Evolutionary conservation across 1,284 basidiomycete genomes (phyloP), one percentile per base, ranked within the genome.

Genomic region (Malassezia obtusa): DNA sequence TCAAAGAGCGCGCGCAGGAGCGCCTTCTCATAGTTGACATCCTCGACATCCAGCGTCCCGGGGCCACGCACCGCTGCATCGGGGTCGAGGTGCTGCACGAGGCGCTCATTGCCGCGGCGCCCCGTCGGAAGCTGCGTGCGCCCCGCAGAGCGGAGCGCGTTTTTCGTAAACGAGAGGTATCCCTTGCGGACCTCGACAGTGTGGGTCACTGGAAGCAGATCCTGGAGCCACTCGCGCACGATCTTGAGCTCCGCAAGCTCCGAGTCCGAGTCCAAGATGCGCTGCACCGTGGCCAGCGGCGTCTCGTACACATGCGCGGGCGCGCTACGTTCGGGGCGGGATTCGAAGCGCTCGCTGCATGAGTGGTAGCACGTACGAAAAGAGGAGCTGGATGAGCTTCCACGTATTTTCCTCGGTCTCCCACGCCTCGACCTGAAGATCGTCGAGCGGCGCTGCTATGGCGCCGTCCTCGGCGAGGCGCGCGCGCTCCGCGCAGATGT

Each of bases 1-100:
- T 83, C 80, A 74, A 87, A 90, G 15, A 91, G 71, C 0, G 84
- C 81, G 52, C 87, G 82, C 0, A 81, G 75, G 15, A 91, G 75
- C 12, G 80, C 80, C 67, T 84, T 86, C 69, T 91, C 88, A 65
- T 85, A 86, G 44, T 46, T 36, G n/a, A 40, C 21, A 15, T 70
- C 68, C 30, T 70, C 67, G 2, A 68, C 55, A 51, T 71, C 68
- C 31, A 62, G 52, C 3, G 59, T 50, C 14, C 67, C 64, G 22
- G 63, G 54, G n/a, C 66, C 62, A 17, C 65, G 52, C 21, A 60
- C 53, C 24, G 60, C 57, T 12, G 67, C 67, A 51, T 71, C 68
- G 2, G 68, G 68, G 21, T 71, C 68, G n/a, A 71, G 58, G 17
- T 63, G 59, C 47, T 64, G 57, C 49, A 67, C 64, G 50, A 62